Evolutionary conservation across 2,329 filamentous ascomycete genomes (phyloP), one percentile per base, ranked within the genome.

Genomic region (Xylaria sp.): DNA sequence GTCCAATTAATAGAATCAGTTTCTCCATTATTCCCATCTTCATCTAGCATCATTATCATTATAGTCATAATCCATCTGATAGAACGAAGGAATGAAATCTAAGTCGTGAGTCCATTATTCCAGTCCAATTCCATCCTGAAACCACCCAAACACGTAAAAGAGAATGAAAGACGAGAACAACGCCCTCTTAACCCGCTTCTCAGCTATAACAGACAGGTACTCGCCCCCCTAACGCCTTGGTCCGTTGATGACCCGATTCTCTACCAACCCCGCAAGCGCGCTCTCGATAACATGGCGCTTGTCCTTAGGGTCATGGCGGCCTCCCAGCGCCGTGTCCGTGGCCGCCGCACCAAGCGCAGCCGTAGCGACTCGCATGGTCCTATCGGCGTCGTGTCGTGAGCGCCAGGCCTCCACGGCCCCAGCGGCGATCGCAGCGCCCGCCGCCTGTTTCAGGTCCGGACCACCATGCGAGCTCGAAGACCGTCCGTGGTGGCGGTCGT

Each of bases 161-260:
- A 20, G 18, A 57, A 2, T 25, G 5, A 44, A 15, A 15, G 13
- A 25, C 44, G 46, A 15, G 23, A 55, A 13, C 25, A 6, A 12
- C 28, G 34, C 18, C 52, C 37, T 31, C 56, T 12, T 58, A 48
- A 13, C 56, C 39, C 54, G 39, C 23, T 23, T 46, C 20, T 58
- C 15, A 25, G 20, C 25, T 37, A 8, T n/a, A 44, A 18, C 12
- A 44, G 20, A 15, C 2, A 57, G 20, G 3, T 31, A 2, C 31
- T n/a, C 15, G 5, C 20, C 51, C 51, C 34, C 54, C 10, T 25
- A 65, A 20, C 46, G 67, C 12, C 61, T 57, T 4, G 62, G 62
- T n/a, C 76, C 76, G 56, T 77, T 75, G 18, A 77, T 70, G n/a
- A 75, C 61, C 65, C 75, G 72, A 51, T 77, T 76, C 41, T 75